A percentile compares a stretch with the other conserved stretches of the same genome.
phyloP scores from a whole-genome alignment of 129 eudicot species.

The Flaveria bidentis region DNA sequence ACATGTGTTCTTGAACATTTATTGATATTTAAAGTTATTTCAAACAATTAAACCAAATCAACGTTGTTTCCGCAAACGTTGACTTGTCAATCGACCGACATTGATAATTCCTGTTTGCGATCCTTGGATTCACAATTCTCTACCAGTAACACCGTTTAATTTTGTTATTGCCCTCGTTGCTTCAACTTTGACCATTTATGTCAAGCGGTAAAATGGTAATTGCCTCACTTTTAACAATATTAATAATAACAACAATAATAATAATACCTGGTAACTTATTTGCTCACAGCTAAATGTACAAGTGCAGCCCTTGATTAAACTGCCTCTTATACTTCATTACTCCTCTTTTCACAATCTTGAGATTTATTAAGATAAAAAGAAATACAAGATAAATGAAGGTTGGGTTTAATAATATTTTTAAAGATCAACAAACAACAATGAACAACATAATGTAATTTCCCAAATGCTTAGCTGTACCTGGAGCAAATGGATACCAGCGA shows the following conservation, averaged over 20 bases:
- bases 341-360: conserved; percentile 78
- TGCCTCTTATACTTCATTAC: conserved; percentile 96
- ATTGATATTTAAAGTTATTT: too few species aligned
- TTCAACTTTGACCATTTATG: conserved; percentile 22
- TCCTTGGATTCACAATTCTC: too few species aligned
- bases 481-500: conserved; percentile 92
- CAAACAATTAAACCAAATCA: too few species aligned
- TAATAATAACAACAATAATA: neutral
- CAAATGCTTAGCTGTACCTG: conserved; percentile 52
- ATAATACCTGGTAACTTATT: conserved; percentile 75
- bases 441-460: neutral
- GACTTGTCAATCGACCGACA: too few species aligned
- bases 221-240: conserved; percentile 35
- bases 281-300: conserved; percentile 85
- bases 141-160: too few species aligned
- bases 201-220: too few species aligned
- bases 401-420: neutral
- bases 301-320: conserved; percentile 89
- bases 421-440: conserved; percentile 1
- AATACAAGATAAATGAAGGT: neutral
- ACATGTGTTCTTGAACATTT: too few species aligned
- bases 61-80: too few species aligned
- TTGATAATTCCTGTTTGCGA: too few species aligned
- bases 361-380: conserved; percentile 16
- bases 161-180: too few species aligned